phyloP scores from a whole-genome alignment of 2,329 filamentous ascomycete species.

The Trichophyton benhamiae region DNA sequence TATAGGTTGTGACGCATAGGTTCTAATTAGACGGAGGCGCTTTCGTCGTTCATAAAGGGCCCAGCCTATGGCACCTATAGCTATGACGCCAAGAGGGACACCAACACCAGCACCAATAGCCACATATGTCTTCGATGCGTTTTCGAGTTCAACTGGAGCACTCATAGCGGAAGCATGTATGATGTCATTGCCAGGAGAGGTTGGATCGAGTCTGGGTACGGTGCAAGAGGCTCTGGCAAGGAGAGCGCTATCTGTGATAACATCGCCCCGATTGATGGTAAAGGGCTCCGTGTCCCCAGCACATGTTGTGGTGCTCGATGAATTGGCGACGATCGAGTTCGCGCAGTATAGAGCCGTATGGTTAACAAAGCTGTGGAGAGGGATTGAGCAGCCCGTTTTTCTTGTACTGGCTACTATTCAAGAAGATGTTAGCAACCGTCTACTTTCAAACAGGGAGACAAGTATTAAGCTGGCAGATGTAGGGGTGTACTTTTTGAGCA shows the following conservation, averaged over 20 bases:
- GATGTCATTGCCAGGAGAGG: not conserved
- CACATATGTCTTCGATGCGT: conserved; percentile 12
- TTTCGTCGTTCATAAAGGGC: conserved; percentile 19
- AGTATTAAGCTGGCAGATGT: not conserved
- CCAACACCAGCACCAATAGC: conserved; percentile 22
- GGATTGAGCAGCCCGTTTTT: conserved; percentile 16
- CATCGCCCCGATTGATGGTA: conserved; percentile 15
- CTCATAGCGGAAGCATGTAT: not conserved
- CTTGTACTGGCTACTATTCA: not conserved
- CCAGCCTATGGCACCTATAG: conserved; percentile 20
- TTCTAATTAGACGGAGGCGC: not conserved
- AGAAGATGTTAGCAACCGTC: not conserved
- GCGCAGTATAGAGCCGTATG: conserved; percentile 20
- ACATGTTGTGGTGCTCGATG: conserved; percentile 12
- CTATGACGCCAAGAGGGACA: conserved; percentile 21
- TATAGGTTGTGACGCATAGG: not conserved
- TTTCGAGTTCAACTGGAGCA: not conserved
- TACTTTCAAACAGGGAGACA: not conserved
- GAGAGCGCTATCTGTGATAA: conserved; percentile 16
- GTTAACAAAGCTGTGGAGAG: conserved; percentile 11
- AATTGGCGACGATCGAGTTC: conserved; percentile 10
- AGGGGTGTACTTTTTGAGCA: conserved; percentile 8
- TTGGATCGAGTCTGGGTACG: not conserved
- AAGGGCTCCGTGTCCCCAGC: conserved; percentile 17
- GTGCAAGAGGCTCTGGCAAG: conserved; percentile 15